Base-by-base conservation (phyloP, 805 yeast species). In the Metschnikowia lochheadii region DNA sequence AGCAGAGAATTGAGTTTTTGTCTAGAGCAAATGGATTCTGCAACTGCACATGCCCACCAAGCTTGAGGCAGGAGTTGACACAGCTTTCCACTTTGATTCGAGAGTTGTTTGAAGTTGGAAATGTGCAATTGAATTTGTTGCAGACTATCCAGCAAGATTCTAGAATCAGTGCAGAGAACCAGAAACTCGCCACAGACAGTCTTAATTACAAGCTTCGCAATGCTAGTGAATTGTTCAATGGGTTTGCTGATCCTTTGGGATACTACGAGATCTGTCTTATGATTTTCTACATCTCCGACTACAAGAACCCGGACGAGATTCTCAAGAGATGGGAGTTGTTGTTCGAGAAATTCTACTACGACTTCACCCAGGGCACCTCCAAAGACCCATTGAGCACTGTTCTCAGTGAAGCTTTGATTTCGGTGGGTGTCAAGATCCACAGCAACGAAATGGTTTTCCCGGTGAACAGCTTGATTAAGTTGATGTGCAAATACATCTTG, bases 11-110 rank as follows among this genome's bases (percentile, higher is more conserved):
- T 40, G 97, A 91, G 67, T 89, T 80, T 63, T 73, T 94, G 49
- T 88, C 97, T 1, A 79, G 97, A 57, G 97, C 97, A 1, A 87
- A 86, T 66, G 96, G 96, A 2, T 90, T 89, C 72, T 87, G 96
- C 66, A 88, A 89, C 63, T 86, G 96, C 66, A 83, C 80, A 41
- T 82, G 90, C 54, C 86, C 92, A 23, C 88, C 92, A 31, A 80
- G 77, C 51, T 77, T 84, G 61, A 79, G 92, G 57, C 95, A 87
- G 60, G 82, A 83, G 53, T 84, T 89, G 79, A 81, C 84, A 29
- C 83, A 82, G 59, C 72, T 92, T 50, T 77, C 89, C 1, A 74
- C 82, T 10, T 73, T 79, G 58, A 85, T 91, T 36, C 85, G 83
- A 56, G 96, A 90, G 61, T 79, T 87, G 46, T 81, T 90, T 60